phyloP scores from a whole-genome alignment of 805 yeast genomes.

The Zygosaccharomyces siamensis region DNA sequence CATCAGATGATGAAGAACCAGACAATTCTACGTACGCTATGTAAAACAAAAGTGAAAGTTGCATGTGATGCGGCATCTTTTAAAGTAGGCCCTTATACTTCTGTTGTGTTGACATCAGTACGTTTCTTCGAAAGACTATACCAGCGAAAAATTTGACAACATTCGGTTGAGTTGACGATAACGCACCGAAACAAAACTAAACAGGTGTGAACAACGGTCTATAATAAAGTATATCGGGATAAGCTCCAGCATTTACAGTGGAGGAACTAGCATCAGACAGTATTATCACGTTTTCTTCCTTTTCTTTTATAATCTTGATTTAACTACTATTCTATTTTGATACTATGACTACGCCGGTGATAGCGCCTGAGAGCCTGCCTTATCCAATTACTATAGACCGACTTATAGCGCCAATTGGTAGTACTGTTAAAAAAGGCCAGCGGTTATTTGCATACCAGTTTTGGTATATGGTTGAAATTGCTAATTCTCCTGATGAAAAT shows the following conservation, averaged over 20 bases:
- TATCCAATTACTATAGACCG: slow-evolving; percentile 39
- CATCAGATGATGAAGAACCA: not conserved
- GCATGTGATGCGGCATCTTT: not conserved
- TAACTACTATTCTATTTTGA: not conserved
- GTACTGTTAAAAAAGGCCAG: slow-evolving; percentile 37
- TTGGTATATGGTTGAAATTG: slow-evolving; percentile 40
- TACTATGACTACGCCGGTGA: slow-evolving; percentile 24
- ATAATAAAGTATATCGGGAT: not conserved
- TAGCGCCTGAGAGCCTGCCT: slow-evolving; percentile 32
- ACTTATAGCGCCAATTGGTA: slow-evolving; percentile 32
- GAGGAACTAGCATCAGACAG: too few relatives aligned
- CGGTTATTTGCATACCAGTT: slow-evolving; percentile 41
- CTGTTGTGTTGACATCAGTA: not conserved
- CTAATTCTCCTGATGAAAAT: slow-evolving; percentile 23
- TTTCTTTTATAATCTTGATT: not conserved
- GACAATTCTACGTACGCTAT: not conserved
- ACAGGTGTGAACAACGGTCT: not conserved
- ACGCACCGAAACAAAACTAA: not conserved
- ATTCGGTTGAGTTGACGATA: not conserved
- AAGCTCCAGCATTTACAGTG: too few relatives aligned
- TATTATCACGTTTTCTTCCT: not conserved
- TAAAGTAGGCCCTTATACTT: not conserved
- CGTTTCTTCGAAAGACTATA: slow-evolving; percentile 18
- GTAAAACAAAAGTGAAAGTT: not conserved
- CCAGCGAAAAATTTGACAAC: slow-evolving; percentile 29